These are phyloP conservation scores for Tricladium varicosporioides DNA, from an alignment of 2,329 filamentous ascomycete genomes.

Conservation along the genomic window DNA sequence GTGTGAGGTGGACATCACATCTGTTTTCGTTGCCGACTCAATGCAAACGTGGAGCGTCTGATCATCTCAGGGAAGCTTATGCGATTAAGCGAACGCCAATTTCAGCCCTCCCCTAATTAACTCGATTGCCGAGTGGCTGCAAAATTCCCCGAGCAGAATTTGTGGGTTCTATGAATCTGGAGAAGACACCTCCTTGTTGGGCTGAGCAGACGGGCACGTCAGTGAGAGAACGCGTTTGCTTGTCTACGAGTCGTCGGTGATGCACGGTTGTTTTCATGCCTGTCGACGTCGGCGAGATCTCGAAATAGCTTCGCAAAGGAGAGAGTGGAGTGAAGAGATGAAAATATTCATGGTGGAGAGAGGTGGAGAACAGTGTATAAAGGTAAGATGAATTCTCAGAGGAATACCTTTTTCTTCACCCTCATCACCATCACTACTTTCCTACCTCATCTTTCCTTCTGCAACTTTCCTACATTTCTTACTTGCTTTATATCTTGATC, in stretches of 20 bases:
- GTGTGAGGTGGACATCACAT: neutral
- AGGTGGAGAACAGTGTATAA: neutral
- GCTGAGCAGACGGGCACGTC: neutral
- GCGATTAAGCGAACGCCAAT: neutral
- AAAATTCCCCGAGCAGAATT: neutral
- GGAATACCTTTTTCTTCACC: conserved; percentile 3
- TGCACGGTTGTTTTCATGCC: neutral
- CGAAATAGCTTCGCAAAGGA: neutral
- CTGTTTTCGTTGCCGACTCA: neutral
- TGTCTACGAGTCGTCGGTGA: neutral
- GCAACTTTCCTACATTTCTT: neutral
- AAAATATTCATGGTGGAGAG: neutral
- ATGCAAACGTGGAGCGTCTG: neutral
- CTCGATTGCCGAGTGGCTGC: neutral
- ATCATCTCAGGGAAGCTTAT: neutral
- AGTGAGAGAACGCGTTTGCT: neutral
- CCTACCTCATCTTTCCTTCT: neutral
- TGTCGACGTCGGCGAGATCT: neutral
- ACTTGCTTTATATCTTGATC: neutral
- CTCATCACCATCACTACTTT: conserved; percentile 2
- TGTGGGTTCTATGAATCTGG: neutral
- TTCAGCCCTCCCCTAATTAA: neutral
- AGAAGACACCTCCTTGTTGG: neutral
- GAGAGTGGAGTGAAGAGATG: neutral
- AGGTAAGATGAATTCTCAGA: neutral